These are phyloP conservation scores for Ichthyophthirius multifiliis DNA, from an alignment of 169 alveolate species.

Conservation along the genomic window DNA sequence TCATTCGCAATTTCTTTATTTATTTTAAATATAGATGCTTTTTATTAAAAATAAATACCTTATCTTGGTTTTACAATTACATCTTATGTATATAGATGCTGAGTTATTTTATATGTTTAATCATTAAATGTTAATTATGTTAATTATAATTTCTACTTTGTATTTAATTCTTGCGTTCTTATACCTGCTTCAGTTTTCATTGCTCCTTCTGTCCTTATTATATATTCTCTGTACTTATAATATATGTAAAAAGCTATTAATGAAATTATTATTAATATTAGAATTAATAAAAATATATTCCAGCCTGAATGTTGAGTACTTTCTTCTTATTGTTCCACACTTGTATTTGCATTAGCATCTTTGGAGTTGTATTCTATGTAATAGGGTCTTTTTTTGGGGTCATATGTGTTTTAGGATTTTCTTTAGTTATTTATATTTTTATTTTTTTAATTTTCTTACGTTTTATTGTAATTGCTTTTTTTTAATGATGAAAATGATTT, in stretches of 20 bases:
- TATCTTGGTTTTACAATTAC: not conserved
- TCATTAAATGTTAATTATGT: not conserved
- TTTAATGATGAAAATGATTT: no score
- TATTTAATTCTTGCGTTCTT: not conserved
- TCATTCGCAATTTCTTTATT: not conserved
- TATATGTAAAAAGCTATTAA: not conserved
- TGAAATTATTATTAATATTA: no score
- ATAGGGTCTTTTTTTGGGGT: no score
- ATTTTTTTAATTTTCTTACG: no score
- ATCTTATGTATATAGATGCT: not conserved
- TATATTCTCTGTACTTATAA: not conserved
- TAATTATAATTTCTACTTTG: not conserved
- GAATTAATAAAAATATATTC: no score
- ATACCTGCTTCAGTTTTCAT: not conserved
- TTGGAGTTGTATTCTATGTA: no score
- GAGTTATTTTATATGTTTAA: not conserved
- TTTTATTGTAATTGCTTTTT: no score
- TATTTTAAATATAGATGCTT: not conserved
- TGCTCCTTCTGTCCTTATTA: not conserved
- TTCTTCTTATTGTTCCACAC: no score
- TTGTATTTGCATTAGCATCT: no score
- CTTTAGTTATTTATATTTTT: no score
- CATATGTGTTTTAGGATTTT: no score
- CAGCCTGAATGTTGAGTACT: no score
- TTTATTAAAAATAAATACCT: not conserved